These are phyloP conservation scores for Spiraea crenata DNA, from an alignment of 331 rosid species.

Conservation along the genomic window DNA sequence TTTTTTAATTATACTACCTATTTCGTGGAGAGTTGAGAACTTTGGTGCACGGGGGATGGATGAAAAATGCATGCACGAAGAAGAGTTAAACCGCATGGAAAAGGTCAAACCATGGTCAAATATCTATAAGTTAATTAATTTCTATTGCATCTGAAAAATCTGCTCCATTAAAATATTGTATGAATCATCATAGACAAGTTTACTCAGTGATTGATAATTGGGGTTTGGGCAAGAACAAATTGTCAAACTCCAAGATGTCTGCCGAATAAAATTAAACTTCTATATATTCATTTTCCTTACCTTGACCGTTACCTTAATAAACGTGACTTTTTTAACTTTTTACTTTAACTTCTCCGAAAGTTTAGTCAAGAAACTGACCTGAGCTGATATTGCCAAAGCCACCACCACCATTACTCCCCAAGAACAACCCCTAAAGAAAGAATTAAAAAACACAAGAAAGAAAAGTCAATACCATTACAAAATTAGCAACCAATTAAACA, in stretches of 20 bases:
- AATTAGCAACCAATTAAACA: neutral
- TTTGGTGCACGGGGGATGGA: conserved; percentile 7
- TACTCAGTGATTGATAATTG: neutral
- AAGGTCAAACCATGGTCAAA: conserved; percentile 14
- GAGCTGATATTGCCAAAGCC: conserved; percentile 66
- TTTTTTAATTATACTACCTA: neutral
- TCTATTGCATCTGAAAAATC: neutral
- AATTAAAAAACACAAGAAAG: neutral
- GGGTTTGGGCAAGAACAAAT: neutral
- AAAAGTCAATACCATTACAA: conserved; percentile 1
- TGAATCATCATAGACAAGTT: neutral
- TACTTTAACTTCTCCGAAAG: neutral
- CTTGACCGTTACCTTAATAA: conserved; percentile 31
- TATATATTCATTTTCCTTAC: conserved; percentile 9
- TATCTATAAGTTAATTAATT: neutral
- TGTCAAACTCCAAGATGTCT: conserved; percentile 35
- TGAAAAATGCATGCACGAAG: neutral
- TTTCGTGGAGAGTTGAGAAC: conserved; percentile 19
- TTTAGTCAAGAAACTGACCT: conserved; percentile 43
- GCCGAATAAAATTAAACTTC: neutral
- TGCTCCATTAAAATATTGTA: conserved; percentile 7
- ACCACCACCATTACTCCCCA: conserved; percentile 59
- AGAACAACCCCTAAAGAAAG: conserved; percentile 57
- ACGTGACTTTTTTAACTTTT: neutral
- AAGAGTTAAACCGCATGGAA: conserved; percentile 13